phyloP scores from a whole-genome alignment of 345 rosid species.

The Acer yangbiense region DNA sequence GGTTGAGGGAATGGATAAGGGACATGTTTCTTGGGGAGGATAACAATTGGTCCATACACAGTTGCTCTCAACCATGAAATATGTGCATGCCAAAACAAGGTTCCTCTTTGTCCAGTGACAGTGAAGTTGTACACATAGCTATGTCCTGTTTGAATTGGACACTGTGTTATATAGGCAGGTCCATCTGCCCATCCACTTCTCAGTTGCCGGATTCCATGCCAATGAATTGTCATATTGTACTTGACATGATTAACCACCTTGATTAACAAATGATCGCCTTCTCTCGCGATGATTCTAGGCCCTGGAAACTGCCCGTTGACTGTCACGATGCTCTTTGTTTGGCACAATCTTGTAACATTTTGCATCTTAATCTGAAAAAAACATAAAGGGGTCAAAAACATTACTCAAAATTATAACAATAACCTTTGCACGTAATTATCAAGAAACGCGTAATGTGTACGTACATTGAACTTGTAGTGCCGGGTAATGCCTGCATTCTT shows the following conservation, averaged over 20 bases:
- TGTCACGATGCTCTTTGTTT: slow-evolving; percentile 68
- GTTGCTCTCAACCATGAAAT: slow-evolving; percentile 54
- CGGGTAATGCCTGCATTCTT: slow-evolving; percentile 49
- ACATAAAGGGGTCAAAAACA: not conserved
- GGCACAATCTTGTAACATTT: slow-evolving; percentile 66
- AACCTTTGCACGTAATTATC: not conserved
- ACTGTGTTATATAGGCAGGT: slow-evolving; percentile 53
- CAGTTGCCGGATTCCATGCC: slow-evolving; percentile 58
- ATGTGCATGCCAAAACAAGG: slow-evolving; percentile 61
- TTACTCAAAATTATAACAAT: not conserved
- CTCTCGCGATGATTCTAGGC: slow-evolving; percentile 65
- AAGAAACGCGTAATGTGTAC: not conserved
- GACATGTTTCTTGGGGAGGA: slow-evolving; percentile 45
- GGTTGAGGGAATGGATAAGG: slow-evolving; percentile 55
- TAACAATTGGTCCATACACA: slow-evolving; percentile 50
- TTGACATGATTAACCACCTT: slow-evolving; percentile 71
- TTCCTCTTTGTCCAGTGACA: slow-evolving; percentile 53
- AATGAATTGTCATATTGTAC: slow-evolving; percentile 67
- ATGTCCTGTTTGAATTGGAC: slow-evolving; percentile 57
- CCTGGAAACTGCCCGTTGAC: slow-evolving; percentile 76
- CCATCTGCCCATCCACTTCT: slow-evolving; percentile 67
- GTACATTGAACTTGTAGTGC: slow-evolving; percentile 51
- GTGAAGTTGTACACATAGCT: slow-evolving; percentile 51
- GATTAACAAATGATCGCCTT: slow-evolving; percentile 69
- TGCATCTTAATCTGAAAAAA: slow-evolving; percentile 52